Evolutionary conservation across 2,329 filamentous ascomycete species (phyloP), one percentile per base, ranked within the genome.

Genomic region (Didymella pinodella): DNA sequence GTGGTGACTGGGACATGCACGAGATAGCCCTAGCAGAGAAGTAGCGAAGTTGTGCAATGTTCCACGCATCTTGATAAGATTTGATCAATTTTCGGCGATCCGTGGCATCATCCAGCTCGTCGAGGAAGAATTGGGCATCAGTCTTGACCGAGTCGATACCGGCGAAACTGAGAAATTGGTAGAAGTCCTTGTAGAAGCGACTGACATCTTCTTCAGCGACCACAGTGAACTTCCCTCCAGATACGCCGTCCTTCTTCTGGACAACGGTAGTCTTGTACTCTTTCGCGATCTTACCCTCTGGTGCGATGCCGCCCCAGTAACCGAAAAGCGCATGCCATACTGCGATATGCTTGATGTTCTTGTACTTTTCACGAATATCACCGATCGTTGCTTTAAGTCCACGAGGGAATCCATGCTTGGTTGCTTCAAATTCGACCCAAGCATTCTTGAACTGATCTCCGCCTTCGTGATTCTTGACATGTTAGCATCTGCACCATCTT

Each of bases 1-100:
- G 90, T 0, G 95, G 95, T 2, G 89, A 85, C 75, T 95, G 91
- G 0, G 93, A 95, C 93, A 98, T 98, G 86, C 95, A 98, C 3
- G 91, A 94, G 49, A 97, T 96, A 5, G 88, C 86, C 66, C 88
- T 90, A 48, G 85, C 86, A 67, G 87, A 86, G 71, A 99, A 95
- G 73, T 96, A 85, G 11, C 89, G 88, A 8, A 96, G 83, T 8
- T 88, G 87, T 1, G 91, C 87, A 53, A 93, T 85, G 2, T 86
- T 88, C 93, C 93, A 98, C 7, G 91, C 90, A 72, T 96, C 91
- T 63, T 95, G 89, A 68, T 97, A 97, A 2, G 88, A 81, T 7
- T 84, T 84, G 46, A 88, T 92, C 34, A 97, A 85, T 8, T 86
- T 82, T 32, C 87, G 85, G n/a, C 94, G 88, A 69, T 88, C 85